These are phyloP conservation scores for Malus hybrid DNA, from an alignment of 331 rosid species.

Conservation along the genomic window DNA sequence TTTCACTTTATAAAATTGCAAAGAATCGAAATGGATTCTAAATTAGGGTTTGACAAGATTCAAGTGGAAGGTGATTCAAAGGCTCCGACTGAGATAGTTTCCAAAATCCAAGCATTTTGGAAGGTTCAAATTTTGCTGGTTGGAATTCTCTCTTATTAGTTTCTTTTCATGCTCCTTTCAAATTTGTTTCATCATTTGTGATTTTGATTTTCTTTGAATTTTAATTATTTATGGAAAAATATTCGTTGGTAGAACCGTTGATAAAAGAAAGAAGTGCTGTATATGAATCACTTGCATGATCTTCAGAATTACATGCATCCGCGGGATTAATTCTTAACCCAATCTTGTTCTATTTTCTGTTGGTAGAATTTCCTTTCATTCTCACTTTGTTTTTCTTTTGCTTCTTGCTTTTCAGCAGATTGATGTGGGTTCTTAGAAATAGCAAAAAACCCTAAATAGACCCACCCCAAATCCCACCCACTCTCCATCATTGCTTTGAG, in stretches of 20 bases:
- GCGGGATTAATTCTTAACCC: too few species aligned
- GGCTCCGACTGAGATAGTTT: neutral
- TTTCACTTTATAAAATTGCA: neutral
- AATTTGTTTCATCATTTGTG: neutral
- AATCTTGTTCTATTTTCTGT: neutral
- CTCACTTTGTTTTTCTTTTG: neutral
- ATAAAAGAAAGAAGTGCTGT: too few species aligned
- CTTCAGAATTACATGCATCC: too few species aligned
- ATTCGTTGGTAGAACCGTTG: too few species aligned
- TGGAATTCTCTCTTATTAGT: neutral
- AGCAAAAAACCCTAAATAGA: neutral
- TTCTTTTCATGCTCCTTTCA: neutral
- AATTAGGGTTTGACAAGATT: neutral
- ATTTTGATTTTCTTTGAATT: too few species aligned
- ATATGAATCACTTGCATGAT: too few species aligned
- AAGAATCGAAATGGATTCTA: neutral
- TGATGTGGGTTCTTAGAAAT: neutral
- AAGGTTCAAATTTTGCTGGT: neutral
- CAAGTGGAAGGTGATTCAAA: neutral
- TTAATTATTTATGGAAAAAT: too few species aligned
- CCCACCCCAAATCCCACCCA: neutral
- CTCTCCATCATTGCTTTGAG: neutral
- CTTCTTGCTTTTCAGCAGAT: neutral
- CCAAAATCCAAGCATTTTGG: neutral
- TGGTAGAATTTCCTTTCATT: neutral